Conservation (phyloP, 1,139 yeast genomes). For the Candida sanyaensis region DNA sequence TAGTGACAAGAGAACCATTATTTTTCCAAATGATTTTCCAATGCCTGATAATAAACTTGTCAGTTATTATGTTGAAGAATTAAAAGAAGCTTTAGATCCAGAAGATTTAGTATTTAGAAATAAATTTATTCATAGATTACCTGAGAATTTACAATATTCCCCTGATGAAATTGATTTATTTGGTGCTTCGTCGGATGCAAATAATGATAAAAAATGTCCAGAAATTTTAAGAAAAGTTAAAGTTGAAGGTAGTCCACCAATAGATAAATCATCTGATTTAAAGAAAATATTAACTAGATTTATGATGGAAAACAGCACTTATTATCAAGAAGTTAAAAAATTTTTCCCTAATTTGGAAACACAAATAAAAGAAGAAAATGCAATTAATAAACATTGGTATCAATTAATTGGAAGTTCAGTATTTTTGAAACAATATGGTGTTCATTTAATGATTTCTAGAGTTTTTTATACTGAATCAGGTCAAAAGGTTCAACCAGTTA, state of each 20-base stretch:
- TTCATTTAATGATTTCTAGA: slow-evolving; percentile 32
- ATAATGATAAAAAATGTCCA: not conserved
- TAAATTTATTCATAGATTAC: not conserved
- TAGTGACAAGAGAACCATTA: not conserved
- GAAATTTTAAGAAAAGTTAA: not conserved
- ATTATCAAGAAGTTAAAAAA: slow-evolving; percentile 1
- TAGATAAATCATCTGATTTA: slow-evolving; percentile 12
- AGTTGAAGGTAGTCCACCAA: not conserved
- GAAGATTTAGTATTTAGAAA: slow-evolving; percentile 2
- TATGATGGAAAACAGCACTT: slow-evolving; percentile 6
- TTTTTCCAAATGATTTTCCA: slow-evolving; percentile 3
- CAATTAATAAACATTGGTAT: slow-evolving; percentile 24
- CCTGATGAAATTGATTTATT: not conserved
- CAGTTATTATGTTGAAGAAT: not conserved
- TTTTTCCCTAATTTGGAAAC: slow-evolving; percentile 2
- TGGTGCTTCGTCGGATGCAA: not conserved
- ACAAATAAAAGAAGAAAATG: not conserved
- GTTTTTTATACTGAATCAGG: slow-evolving; percentile 25
- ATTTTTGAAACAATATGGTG: slow-evolving; percentile 33
- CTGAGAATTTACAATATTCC: not conserved
- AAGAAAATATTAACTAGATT: slow-evolving; percentile 15
- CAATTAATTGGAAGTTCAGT: slow-evolving; percentile 34
- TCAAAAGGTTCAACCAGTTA: slow-evolving; percentile 18
- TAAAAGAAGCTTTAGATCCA: slow-evolving; percentile 3
- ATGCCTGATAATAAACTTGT: not conserved